These are phyloP conservation scores for Saccharomyces hybrid DNA, from an alignment of 1,139 yeast genomes.

Conservation along the genomic window DNA sequence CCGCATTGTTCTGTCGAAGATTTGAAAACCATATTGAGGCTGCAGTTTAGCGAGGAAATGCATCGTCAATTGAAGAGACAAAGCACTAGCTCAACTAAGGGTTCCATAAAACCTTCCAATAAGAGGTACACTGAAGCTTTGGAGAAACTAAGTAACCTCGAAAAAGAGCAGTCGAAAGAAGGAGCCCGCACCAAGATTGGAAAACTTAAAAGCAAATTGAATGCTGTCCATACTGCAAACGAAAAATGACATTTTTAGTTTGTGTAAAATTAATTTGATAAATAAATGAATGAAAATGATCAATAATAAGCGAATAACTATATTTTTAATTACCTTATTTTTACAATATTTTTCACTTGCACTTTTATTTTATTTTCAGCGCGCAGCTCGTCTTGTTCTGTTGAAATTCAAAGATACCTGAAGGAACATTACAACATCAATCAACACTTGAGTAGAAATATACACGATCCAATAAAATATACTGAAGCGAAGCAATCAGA, in stretches of 20 bases:
- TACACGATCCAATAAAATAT: neutral
- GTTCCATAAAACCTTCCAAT: constrained; percentile 17
- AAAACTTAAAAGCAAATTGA: neutral
- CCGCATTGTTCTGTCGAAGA: constrained; percentile 27
- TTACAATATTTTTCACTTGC: neutral
- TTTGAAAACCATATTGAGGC: constrained; percentile 36
- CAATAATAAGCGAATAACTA: neutral
- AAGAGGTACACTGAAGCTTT: constrained; percentile 23
- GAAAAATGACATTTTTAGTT: neutral
- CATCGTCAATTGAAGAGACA: constrained; percentile 19
- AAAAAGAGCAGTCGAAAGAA: neutral
- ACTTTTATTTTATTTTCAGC: neutral
- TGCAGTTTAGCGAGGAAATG: constrained; percentile 42
- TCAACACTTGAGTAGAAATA: neutral
- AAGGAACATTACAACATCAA: neutral
- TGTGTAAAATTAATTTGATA: neutral
- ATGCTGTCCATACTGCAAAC: neutral
- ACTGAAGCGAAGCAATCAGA: neutral
- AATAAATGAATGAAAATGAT: neutral
- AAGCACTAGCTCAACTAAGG: constrained; percentile 12
- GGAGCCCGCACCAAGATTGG: neutral
- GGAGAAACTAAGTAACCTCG: constrained; percentile 12
- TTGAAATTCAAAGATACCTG: neutral
- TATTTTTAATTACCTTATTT: neutral
- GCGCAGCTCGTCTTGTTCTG: neutral